A percentile compares a stretch with the other conserved stretches of the same genome.
phyloP scores from a whole-genome alignment of 495 filamentous ascomycete genomes.

The Aspergillus cavernicola region DNA sequence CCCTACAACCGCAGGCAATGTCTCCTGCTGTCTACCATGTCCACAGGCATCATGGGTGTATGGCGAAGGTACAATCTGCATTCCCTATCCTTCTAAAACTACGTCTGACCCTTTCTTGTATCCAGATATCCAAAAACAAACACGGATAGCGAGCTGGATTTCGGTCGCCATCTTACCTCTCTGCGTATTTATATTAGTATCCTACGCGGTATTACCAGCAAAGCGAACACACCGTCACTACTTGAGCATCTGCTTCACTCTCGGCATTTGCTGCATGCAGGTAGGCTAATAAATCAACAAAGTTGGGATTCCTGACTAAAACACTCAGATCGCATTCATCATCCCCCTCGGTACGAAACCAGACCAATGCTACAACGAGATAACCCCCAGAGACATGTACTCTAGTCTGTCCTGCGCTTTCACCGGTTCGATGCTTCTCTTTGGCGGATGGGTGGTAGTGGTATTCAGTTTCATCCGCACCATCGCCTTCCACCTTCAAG shows the following conservation, averaged over 20 bases:
- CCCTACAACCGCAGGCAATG: slow-evolving; percentile 31
- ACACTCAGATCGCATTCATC: slow-evolving; percentile 63
- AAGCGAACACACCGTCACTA: slow-evolving; percentile 92
- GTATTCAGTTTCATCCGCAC: slow-evolving; percentile 90
- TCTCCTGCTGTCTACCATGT: slow-evolving; percentile 84
- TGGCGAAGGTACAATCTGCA: slow-evolving; percentile 55
- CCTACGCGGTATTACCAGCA: slow-evolving; percentile 78
- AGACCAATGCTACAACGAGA: slow-evolving; percentile 78
- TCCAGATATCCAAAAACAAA: slow-evolving; percentile 33
- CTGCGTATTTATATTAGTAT: slow-evolving; percentile 73
- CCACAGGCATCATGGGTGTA: slow-evolving; percentile 83
- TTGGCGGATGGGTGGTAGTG: slow-evolving; percentile 77
- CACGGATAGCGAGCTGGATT: slow-evolving; percentile 68
- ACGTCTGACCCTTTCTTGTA: neutral
- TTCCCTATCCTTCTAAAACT: neutral
- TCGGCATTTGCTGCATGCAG: slow-evolving; percentile 71
- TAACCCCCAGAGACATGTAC: slow-evolving; percentile 93
- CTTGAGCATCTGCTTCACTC: slow-evolving; percentile 77
- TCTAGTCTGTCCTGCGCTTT: slow-evolving; percentile 77
- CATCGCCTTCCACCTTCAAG: slow-evolving; percentile 90
- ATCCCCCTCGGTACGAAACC: slow-evolving; percentile 81
- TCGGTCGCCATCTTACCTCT: slow-evolving; percentile 70
- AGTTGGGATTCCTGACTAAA: too few species aligned
- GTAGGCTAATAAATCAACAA: too few species aligned
- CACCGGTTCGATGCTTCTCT: slow-evolving; percentile 78